These are phyloP conservation scores for Fremontodendron californicum DNA, from an alignment of 345 rosid genomes.

Conservation along the genomic window DNA sequence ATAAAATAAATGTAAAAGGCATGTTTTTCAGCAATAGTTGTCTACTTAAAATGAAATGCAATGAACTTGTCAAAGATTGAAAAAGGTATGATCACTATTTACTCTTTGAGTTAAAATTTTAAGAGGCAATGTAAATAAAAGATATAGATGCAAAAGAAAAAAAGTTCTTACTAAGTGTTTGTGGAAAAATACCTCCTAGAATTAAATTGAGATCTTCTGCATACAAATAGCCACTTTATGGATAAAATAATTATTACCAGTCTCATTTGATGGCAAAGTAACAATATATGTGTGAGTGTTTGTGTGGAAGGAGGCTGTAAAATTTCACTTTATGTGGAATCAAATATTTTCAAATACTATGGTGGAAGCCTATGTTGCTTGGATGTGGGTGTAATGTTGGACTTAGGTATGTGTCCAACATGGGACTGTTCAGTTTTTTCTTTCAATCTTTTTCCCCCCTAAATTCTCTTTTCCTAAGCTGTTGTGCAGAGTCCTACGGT, in stretches of 20 bases:
- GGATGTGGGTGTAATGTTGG: neutral
- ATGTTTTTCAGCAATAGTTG: conserved; percentile 2
- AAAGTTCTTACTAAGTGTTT: neutral
- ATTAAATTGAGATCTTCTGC: neutral
- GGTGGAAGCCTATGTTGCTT: neutral
- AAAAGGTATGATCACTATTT: neutral
- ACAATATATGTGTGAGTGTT: neutral
- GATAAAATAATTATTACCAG: neutral
- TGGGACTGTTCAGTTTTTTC: neutral
- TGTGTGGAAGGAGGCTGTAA: neutral
- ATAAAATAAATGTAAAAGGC: conserved; percentile 29
- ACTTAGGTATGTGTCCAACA: neutral
- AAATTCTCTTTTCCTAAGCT: neutral
- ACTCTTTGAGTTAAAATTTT: neutral
- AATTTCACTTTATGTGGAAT: neutral
- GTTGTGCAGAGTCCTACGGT: neutral
- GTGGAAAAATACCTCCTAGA: neutral
- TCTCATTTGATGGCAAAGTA: neutral
- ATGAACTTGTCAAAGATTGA: conserved; percentile 1
- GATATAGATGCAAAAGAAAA: neutral
- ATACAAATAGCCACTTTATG: neutral
- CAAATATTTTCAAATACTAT: neutral
- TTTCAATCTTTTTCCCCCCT: neutral
- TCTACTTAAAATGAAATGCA: neutral
- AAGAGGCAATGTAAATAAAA: neutral